phyloP scores from a whole-genome alignment of 2,329 filamentous ascomycete species.

The Magnaporthiopsis poae region DNA sequence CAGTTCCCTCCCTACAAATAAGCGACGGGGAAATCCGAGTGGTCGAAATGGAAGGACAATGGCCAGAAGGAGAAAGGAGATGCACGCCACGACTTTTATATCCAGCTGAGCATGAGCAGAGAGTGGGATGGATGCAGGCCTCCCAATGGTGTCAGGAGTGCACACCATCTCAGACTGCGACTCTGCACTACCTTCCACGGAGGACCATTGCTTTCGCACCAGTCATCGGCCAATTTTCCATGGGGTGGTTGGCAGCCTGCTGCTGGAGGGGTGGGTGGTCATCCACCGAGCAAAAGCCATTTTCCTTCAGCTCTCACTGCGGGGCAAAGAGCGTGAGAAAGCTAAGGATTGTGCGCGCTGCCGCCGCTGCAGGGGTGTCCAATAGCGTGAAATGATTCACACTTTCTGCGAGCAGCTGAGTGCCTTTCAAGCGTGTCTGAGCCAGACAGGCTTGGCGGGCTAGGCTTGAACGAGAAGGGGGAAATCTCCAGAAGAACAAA shows the following conservation, averaged over 20 bases:
- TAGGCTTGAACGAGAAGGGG: background rate
- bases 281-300: background rate
- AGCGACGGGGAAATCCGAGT: conserved; percentile 5
- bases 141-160: background rate
- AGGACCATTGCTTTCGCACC: background rate
- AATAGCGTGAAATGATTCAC: background rate
- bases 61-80: background rate
- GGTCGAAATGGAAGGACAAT: background rate
- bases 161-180: background rate
- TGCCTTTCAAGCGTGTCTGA: background rate
- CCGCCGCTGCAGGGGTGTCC: background rate
- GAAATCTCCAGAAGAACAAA: background rate
- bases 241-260: background rate
- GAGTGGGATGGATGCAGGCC: background rate
- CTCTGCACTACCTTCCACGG: background rate
- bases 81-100: background rate
- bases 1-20: conserved; percentile 1
- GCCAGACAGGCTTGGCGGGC: background rate
- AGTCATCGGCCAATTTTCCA: background rate
- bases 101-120: background rate
- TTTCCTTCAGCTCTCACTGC: background rate
- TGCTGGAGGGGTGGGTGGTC: background rate
- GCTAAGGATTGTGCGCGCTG: background rate
- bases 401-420: background rate
- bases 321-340: background rate